Percentiles rank a stretch among this genome's conserved stretches.
Evolutionary conservation across 352 stramenopile species (phyloP).

Genomic region (Phytopythium kandeliae): DNA sequence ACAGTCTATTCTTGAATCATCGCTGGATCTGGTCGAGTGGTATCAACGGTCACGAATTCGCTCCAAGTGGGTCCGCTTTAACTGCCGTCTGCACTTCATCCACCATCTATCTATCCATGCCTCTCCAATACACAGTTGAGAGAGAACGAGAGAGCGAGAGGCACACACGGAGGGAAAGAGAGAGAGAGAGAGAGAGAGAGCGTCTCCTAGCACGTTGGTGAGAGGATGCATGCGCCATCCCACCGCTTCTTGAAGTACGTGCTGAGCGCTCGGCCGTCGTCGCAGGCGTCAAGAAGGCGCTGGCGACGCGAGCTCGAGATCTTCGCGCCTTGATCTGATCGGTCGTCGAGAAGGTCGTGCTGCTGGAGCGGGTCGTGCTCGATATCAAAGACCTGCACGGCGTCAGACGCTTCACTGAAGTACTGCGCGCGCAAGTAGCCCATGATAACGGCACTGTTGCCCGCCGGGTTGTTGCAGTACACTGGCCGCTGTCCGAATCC

Average conservation of each 20-base stretch:
- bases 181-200: too few species aligned
- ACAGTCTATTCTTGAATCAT: constrained; percentile 1
- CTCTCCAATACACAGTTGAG: too few species aligned
- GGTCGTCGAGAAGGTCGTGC: constrained; percentile 38
- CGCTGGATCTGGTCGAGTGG: background rate
- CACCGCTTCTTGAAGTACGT: constrained; percentile 48
- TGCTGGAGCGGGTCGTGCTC: constrained; percentile 31
- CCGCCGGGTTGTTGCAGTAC: constrained; percentile 47
- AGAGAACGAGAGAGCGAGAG: too few species aligned
- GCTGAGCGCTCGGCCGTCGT: constrained; percentile 33
- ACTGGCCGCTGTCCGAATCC: constrained; percentile 17
- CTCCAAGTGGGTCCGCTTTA: too few species aligned
- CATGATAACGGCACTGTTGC: constrained; percentile 41
- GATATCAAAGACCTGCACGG: constrained; percentile 42
- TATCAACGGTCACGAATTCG: background rate
- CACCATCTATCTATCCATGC: too few species aligned
- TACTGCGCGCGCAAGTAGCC: constrained; percentile 53
- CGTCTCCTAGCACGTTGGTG: constrained; percentile 14
- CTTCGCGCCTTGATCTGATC: background rate
- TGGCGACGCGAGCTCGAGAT: constrained; percentile 17
- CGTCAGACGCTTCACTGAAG: constrained; percentile 38
- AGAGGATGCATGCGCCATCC: constrained; percentile 35
- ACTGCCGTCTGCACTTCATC: too few species aligned
- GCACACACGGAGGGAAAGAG: too few species aligned
- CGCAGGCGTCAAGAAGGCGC: constrained; percentile 29